Base-by-base conservation (phyloP, 306 rosid genomes). In the Quillaja saponaria region DNA sequence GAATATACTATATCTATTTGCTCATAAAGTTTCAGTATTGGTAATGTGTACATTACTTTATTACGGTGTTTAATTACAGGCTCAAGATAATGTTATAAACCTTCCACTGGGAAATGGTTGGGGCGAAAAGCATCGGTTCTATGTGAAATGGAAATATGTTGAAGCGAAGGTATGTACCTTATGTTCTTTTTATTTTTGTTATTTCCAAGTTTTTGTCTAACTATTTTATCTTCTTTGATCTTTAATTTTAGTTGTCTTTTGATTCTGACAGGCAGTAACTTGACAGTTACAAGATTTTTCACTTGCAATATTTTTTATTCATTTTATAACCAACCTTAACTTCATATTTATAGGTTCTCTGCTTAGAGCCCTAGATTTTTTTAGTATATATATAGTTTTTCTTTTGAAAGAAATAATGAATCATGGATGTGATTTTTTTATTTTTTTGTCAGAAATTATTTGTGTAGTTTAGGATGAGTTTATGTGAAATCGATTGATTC, bases 61-160 rank as follows among this genome's bases (percentile, higher is more conserved):
- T 18, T 69, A 9, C 55, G 13, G 31, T 56, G 40, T 33, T 76
- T 34, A 39, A 55, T 73, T 75, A 58, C 85, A 91, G 97, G 95
- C 97, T 66, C 97, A 91, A 79, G 97, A 92, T 76, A 92, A 92
- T 82, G 80, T 92, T 64, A 92, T 81, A 94, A 92, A 89, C 77
- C 94, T 88, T 74, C 90, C 96, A 13, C 66, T 92, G 64, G 11
- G 88, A 25, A 92, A 92, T 78, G 95, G 96, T 45, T 92, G 96
- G 98, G 98, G 98, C 39, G 98, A 92, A 79, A 92, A 92, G 64
- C 98, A 92, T 73, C 69, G 57, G 37, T 83, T 73, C 67, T 83
- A 61, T 64, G 95, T 92, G 67, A 92, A 89, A 77, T 88, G 98
- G 96, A 89, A 92, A 72, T 88, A 84, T 62, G 78, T 57, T 20